Evolutionary conservation across 352 stramenopile genomes (phyloP), one percentile per base, ranked within the genome.

Genomic region (Phytopythium vexans): DNA sequence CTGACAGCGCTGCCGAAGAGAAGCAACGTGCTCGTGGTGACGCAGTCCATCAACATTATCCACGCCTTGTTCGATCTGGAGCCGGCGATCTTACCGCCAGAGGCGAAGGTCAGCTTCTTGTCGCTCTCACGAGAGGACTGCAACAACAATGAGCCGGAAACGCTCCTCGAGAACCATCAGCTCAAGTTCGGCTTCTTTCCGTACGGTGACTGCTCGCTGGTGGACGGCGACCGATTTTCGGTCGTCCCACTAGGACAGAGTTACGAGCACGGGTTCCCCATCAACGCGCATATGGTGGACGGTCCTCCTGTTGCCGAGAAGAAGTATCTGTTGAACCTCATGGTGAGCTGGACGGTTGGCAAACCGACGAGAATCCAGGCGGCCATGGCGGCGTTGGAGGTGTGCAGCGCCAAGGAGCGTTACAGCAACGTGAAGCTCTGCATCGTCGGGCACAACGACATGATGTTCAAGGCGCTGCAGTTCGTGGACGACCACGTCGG

Each of bases 341-440:
- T 87, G 68, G 74, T 85, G 46, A 87, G 76, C 59, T 87, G 71
- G 73, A 85, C 76, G 8, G 64, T 78, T 11, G 71, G 79, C 49
- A 87, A 87, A 55, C 76, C 76, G 0, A 87, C 73, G 31, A 71
- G 76, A 0, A 73, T 87, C 31, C 76, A 87, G 45, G 76, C 76
- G 0, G 73, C 80, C 61, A 77, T 87, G 48, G 68, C 71, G 3
- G 72, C 73, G 0, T 36, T 81, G 8, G 46, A 73, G 32, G 64
- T 85, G 1, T 87, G 76, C n/a, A 52, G 52, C 1, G 57, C 60
- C 0, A 52, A 66, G 33, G 53, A 64, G 40, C 46, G 40, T 5
- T 36, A 38, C 0, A 52, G 59, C 16, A 68, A 69, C n/a, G 52
- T 49, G 8, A 46, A 58, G 34, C 52, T 56, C 9, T 87, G 76